Evolutionary conservation across 345 rosid genomes (phyloP), one percentile per base, ranked within the genome.

Genomic region (Rhizophora apiculata): DNA sequence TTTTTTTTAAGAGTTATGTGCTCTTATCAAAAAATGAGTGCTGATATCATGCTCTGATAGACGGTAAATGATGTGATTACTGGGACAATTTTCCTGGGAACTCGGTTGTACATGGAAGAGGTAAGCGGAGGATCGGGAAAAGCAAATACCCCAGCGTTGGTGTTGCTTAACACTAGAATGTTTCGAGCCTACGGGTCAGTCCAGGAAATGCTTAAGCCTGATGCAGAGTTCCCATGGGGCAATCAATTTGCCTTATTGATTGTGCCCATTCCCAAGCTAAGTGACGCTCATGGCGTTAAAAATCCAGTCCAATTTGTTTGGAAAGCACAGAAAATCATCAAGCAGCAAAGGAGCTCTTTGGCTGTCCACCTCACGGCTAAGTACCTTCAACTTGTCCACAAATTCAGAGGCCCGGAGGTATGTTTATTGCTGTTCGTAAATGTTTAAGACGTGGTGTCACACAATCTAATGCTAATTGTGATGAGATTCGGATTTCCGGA

Each of bases 31-130:
- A 37, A 37, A 8, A 37, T 37, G 43, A 37, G 43, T 9, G 0
- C 43, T 37, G 43, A 36, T 3, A 21, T 13, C 5, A 19, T 29
- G 52, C 31, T 49, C 30, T 65, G 16, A 68, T 76, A 85, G 87
- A 85, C 89, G 2, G 60, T 83, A 67, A 85, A 85, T 49, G 90
- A 86, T 68, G 81, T 82, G 29, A 77, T 86, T 2, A 31, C 76
- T 1, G 90, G 90, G 20, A 63, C 60, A 31, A 79, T 86, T 51
- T 82, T 84, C 80, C 31, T 80, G 2, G 88, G 85, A 21, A 69
- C 76, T 43, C 79, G 84, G 63, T 26, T 80, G n/a, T 86, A 84
- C 81, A 84, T 84, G 86, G 75, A 75, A 76, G 62, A 36, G 22
- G 64, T 62, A 27, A 63, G 69, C 18, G 20, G 58, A 11, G 72